A percentile compares a stretch with the other conserved stretches of the same genome.
These are phyloP conservation scores for Eragrostis nindensis DNA, from an alignment of 176 grass and related monocot species.

Conservation along the genomic window DNA sequence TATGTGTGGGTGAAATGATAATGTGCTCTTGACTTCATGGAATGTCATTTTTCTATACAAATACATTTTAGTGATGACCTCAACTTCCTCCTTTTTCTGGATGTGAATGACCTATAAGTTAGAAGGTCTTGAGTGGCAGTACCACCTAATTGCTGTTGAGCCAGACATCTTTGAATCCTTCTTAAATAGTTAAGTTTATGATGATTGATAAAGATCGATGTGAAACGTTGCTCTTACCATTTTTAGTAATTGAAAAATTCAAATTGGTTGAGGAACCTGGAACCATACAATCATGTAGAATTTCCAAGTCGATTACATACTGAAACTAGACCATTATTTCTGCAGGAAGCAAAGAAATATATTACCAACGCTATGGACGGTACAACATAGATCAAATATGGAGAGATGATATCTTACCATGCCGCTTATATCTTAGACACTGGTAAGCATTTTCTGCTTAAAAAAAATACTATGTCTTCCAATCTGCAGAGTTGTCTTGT, in stretches of 20 bases:
- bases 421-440: constrained; percentile 88
- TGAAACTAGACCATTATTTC: constrained; percentile 16
- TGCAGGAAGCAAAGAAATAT: constrained; percentile 87
- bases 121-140: neutral
- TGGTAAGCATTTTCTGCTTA: constrained; percentile 55
- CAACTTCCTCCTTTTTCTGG: neutral
- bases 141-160: neutral
- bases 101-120: neutral
- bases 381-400: constrained; percentile 93
- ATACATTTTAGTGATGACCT: neutral
- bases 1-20: neutral
- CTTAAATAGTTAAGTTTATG: constrained; percentile 23
- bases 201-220: neutral
- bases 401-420: constrained; percentile 92
- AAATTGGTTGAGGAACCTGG: neutral
- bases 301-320: neutral
- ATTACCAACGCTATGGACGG: constrained; percentile 72
- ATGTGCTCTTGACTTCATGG: neutral
- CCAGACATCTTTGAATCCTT: constrained; percentile 1
- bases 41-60: neutral
- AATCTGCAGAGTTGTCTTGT: neutral
- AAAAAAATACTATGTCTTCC: constrained; percentile 3
- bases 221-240: neutral
- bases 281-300: neutral
- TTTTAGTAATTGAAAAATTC: neutral